These are phyloP conservation scores for Neostapfia colusana DNA, from an alignment of 176 grass and related monocot species.

Conservation along the genomic window DNA sequence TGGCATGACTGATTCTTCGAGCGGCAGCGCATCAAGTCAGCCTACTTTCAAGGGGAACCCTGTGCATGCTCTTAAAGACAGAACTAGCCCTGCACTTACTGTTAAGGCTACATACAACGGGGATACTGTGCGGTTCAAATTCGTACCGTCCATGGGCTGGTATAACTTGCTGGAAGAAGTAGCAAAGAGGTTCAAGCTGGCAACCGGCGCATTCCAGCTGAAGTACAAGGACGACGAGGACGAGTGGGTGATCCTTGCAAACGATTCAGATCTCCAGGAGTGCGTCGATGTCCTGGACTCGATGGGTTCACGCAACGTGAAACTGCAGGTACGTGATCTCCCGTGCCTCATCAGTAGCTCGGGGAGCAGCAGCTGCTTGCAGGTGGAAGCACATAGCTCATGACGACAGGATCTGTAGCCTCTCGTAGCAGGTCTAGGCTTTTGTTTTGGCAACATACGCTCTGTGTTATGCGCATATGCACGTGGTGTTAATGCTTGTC, in stretches of 20 bases:
- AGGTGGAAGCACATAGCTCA: slow-evolving; percentile 39
- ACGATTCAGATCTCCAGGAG: slow-evolving; percentile 71
- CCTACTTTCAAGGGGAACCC: slow-evolving; percentile 63
- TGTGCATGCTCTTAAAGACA: neutral
- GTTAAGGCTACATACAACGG: too few species aligned
- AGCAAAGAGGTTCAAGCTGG: slow-evolving; percentile 77
- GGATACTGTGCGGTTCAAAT: slow-evolving; percentile 86
- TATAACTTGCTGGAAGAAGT: slow-evolving; percentile 72
- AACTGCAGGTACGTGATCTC: slow-evolving; percentile 65
- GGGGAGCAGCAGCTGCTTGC: too few species aligned
- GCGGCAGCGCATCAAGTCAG: slow-evolving; percentile 71
- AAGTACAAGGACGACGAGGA: slow-evolving; percentile 94
- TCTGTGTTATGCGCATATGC: neutral
- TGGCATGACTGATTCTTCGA: too few species aligned
- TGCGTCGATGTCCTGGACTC: slow-evolving; percentile 79
- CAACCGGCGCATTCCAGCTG: slow-evolving; percentile 58
- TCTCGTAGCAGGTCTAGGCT: slow-evolving; percentile 22
- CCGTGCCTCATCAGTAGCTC: too few species aligned
- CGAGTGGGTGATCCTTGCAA: slow-evolving; percentile 86
- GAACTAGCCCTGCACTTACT: slow-evolving; percentile 36
- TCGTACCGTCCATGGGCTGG: slow-evolving; percentile 56
- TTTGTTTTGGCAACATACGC: neutral
- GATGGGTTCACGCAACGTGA: slow-evolving; percentile 49
- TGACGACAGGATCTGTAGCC: slow-evolving; percentile 9
- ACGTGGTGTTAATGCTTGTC: neutral